Conservation (phyloP, 768 basidiomycete species). For the Termitomyces eurrhizus region DNA sequence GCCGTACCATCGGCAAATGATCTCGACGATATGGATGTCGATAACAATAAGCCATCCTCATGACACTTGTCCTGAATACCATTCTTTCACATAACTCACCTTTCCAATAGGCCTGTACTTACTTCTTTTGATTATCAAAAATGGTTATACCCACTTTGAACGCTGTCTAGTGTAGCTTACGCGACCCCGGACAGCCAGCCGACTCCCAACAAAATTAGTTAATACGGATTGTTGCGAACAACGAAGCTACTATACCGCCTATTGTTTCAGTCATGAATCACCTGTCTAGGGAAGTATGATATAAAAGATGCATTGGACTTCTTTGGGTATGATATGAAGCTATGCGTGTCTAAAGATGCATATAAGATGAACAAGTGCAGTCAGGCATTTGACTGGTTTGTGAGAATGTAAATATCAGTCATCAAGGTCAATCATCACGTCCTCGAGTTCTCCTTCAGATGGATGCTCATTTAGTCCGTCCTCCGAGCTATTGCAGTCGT, state of each 20-base stretch:
- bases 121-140: background rate
- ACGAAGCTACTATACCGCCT: background rate
- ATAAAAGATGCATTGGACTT: background rate
- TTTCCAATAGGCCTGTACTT: background rate
- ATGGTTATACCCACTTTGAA: background rate
- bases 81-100: background rate
- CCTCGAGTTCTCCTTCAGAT: constrained; percentile 7
- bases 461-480: constrained; percentile 20
- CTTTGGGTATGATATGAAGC: background rate
- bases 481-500: constrained; percentile 22
- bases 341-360: background rate
- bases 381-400: background rate
- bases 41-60: constrained; percentile 21
- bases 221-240: background rate
- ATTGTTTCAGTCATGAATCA: background rate
- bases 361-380: background rate
- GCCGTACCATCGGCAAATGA: constrained; percentile 73
- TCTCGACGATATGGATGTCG: constrained; percentile 39
- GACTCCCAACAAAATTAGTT: background rate
- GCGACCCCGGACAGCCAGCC: background rate
- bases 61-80: constrained; percentile 2
- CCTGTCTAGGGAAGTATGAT: background rate
- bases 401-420: constrained; percentile 18
- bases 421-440: constrained; percentile 43
- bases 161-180: too few relatives aligned